Evolutionary conservation across 805 yeast species (phyloP), one percentile per base, ranked within the genome.

Genomic region (Ogataea corticis): DNA sequence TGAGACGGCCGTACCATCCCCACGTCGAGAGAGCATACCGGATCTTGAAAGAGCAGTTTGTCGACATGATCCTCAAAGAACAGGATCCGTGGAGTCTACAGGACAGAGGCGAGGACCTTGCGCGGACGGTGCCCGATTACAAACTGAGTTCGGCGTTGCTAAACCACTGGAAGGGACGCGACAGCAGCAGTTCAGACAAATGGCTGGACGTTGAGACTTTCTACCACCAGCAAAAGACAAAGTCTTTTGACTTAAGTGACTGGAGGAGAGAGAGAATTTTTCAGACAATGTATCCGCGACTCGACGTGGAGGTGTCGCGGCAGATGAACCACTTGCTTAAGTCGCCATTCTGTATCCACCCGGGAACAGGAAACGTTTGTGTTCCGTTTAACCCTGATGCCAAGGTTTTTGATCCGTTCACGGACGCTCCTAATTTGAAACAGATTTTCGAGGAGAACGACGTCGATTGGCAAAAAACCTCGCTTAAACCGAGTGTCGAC

Each of bases 341-440:
- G 63, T 87, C 97, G 1, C 99, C 99, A 14, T 94, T 94, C 64
- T 92, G 98, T 70, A 83, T 94, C 34, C 99, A 94, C 65, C 99
- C 99, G 2, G 83, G 89, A 2, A 94, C 99, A 0, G 97, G 97
- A 7, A 85, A 87, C 57, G 87, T 94, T 3, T 94, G 98, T 78
- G 96, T 94, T 7, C 97, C 98, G 0, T 85, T 80, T 51, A 81
- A 79, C 55, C 82, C 83, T 1, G 45, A 45, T 0, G 60, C 51
- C 3, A 60, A 68, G 32, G 80, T 80, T 3, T 94, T 92, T 59
- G 81, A 85, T 56, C 97, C 97, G 2, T 76, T 77, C 51, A 71
- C 70, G 11, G 65, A 62, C 43, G 91, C 96, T 1, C 98, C 98
- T 14, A 87, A 82, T 50, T 69, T 91, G 47, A 69, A 79, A 41